These are phyloP conservation scores for Chlamydomonas sp. DNA, from an alignment of 139 green algal genomes.

Conservation along the genomic window DNA sequence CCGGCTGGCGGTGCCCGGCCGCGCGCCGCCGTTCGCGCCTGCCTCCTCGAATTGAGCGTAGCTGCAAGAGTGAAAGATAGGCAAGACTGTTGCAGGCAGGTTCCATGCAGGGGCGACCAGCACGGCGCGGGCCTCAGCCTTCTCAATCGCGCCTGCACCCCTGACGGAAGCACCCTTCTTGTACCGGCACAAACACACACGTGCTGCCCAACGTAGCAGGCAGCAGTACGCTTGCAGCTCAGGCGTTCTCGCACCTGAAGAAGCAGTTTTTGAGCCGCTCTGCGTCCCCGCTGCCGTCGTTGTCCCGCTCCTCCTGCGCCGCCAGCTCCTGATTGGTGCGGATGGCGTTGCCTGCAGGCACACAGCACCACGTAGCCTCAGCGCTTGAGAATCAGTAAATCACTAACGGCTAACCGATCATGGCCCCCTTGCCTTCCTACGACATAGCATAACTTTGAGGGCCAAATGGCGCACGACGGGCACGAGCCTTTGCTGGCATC, in stretches of 20 bases:
- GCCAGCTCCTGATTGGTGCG: conserved; percentile 49
- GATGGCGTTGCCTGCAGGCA: conserved; percentile 55
- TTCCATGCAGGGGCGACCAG: no score
- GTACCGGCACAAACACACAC: neutral
- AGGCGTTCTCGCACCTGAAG: conserved; percentile 36
- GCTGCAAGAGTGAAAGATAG: neutral
- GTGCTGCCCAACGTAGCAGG: no score
- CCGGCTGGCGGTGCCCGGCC: neutral
- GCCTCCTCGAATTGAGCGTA: conserved; percentile 38
- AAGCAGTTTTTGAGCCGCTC: conserved; percentile 49
- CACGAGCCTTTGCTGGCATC: neutral
- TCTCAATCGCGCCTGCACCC: neutral
- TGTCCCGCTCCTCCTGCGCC: conserved; percentile 33
- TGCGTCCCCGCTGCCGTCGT: conserved; percentile 27
- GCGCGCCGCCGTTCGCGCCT: neutral
- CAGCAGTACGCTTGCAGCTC: no score
- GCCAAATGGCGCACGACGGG: neutral
- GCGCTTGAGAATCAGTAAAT: no score
- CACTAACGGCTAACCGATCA: no score
- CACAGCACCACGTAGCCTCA: no score
- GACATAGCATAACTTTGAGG: neutral
- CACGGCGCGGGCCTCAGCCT: no score
- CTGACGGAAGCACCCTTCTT: neutral
- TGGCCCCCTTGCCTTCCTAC: neutral
- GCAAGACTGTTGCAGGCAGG: no score